Percentiles rank a stretch among this genome's conserved stretches.
phyloP scores from a whole-genome alignment of 331 rosid genomes.

The Telfairia occidentalis region DNA sequence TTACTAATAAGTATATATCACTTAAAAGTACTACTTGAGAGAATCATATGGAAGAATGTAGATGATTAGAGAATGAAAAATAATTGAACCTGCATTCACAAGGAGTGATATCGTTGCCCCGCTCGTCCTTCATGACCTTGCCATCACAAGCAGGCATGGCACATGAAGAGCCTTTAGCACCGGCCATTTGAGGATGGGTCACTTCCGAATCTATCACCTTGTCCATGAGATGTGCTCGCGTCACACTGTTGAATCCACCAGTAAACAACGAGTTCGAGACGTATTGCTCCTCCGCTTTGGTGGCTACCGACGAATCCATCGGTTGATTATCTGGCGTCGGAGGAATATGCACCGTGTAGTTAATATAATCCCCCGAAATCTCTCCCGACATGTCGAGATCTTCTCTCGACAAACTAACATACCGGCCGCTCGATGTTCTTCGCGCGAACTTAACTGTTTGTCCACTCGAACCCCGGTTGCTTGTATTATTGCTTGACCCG shows the following conservation, averaged over 20 bases:
- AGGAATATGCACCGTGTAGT: conserved; percentile 83
- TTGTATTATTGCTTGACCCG: conserved; percentile 21
- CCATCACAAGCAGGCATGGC: conserved; percentile 63
- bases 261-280: conserved; percentile 84
- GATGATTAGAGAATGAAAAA: not conserved
- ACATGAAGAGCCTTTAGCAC: conserved; percentile 67
- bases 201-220: conserved; percentile 83
- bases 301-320: conserved; percentile 55
- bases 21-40: too few relatives aligned
- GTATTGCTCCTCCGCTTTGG: conserved; percentile 84
- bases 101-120: conserved; percentile 61
- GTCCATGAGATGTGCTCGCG: conserved; percentile 80
- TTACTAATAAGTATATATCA: too few relatives aligned
- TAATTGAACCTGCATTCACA: conserved; percentile 68
- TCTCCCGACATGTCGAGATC: conserved; percentile 64
- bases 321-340: conserved; percentile 79
- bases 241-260: conserved; percentile 73
- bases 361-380: conserved; percentile 49
- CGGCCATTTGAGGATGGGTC: conserved; percentile 88
- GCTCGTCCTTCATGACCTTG: conserved; percentile 78
- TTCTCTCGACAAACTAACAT: conserved; percentile 60
- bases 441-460: conserved; percentile 62
- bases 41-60: too few relatives aligned
- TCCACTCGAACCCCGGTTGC: conserved; percentile 22
- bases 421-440: conserved; percentile 66